phyloP scores from a whole-genome alignment of 441 rosid species.

The Metrosideros polymorpha region DNA sequence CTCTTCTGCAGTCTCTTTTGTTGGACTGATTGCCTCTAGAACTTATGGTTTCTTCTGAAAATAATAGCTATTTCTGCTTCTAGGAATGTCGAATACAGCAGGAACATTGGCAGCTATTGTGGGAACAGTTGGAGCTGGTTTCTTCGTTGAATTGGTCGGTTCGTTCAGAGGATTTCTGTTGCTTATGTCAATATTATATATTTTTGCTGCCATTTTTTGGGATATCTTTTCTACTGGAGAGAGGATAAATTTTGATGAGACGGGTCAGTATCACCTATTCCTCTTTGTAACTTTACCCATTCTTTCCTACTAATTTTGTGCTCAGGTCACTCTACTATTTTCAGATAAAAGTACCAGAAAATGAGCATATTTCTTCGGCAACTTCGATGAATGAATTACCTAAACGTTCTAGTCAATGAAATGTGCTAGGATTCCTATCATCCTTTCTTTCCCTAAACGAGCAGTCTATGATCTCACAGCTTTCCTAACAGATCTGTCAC shows the following conservation, averaged over 20 bases:
- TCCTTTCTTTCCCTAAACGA: neutral
- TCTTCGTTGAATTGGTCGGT: slow-evolving; percentile 78
- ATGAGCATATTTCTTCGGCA: neutral
- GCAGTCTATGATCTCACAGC: neutral
- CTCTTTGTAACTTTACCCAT: neutral
- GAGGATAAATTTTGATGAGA: slow-evolving; percentile 58
- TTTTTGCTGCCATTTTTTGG: slow-evolving; percentile 70
- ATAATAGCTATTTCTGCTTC: slow-evolving; percentile 1
- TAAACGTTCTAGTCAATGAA: neutral
- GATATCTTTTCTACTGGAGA: slow-evolving; percentile 73
- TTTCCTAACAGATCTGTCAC: neutral
- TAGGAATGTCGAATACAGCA: slow-evolving; percentile 80
- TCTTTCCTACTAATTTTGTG: neutral
- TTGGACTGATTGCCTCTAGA: neutral
- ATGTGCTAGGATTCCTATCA: neutral
- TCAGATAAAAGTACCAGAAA: neutral
- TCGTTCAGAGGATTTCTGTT: slow-evolving; percentile 88
- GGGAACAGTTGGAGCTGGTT: slow-evolving; percentile 95
- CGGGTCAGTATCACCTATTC: slow-evolving; percentile 23
- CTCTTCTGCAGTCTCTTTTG: neutral
- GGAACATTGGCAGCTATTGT: slow-evolving; percentile 86
- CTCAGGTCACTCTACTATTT: neutral
- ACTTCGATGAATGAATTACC: neutral
- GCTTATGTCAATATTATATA: slow-evolving; percentile 60
- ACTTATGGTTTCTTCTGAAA: neutral